Evolutionary conservation across 23 red algal genomes (phyloP).

Genomic region (Porphyridium purpureum): DNA sequence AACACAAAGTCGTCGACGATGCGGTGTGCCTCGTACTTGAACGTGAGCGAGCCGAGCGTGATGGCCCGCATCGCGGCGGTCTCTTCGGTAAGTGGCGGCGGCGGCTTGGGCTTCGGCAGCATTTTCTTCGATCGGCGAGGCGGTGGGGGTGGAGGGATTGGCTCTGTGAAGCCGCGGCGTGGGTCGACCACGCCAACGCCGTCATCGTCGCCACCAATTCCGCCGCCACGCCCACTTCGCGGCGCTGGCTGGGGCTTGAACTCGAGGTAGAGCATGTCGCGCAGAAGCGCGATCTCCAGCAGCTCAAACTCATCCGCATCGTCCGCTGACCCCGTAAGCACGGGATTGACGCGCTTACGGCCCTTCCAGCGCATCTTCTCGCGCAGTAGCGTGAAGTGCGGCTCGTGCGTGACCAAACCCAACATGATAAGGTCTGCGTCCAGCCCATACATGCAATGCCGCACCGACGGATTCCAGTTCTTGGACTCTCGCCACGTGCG

Average conservation of each 20-base stretch:
- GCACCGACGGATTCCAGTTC: slow-evolving; percentile 14
- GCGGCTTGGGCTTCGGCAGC: too few species aligned
- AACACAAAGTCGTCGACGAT: slow-evolving; percentile 93
- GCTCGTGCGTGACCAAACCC: slow-evolving; percentile 90
- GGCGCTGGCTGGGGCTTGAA: slow-evolving; percentile 16
- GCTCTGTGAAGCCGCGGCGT: background rate
- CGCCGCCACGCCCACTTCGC: too few species aligned
- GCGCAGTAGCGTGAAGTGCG: slow-evolving; percentile 76
- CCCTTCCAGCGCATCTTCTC: slow-evolving; percentile 63
- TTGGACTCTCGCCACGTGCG: slow-evolving; percentile 26
- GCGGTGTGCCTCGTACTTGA: slow-evolving; percentile 48
- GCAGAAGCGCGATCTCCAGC: slow-evolving; percentile 52
- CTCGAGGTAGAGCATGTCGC: slow-evolving; percentile 71
- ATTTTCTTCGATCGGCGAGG: background rate
- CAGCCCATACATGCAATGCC: slow-evolving; percentile 90
- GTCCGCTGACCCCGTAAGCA: slow-evolving; percentile 28
- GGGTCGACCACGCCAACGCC: too few species aligned
- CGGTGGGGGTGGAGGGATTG: too few species aligned
- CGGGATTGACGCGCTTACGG: slow-evolving; percentile 5
- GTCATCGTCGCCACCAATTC: too few species aligned
- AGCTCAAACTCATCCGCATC: slow-evolving; percentile 85
- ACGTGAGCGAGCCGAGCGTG: too few species aligned
- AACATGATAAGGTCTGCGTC: slow-evolving; percentile 99
- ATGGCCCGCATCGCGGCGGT: too few species aligned
- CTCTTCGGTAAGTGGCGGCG: too few species aligned